These are phyloP conservation scores for Somion occarium DNA, from an alignment of 1,284 basidiomycete genomes.

Conservation along the genomic window DNA sequence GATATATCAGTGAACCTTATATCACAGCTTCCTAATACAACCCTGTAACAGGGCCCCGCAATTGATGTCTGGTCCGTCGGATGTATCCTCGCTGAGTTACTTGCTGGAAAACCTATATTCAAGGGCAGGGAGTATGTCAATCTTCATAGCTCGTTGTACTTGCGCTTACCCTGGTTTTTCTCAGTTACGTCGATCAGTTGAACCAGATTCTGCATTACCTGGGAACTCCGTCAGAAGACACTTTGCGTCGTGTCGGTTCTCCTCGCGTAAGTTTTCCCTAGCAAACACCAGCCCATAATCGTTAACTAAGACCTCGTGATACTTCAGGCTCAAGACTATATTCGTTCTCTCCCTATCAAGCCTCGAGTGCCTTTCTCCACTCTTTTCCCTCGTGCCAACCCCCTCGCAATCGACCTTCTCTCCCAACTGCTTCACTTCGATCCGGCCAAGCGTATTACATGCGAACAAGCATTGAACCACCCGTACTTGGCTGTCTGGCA, in stretches of 20 bases:
- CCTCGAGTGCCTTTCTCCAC: slow-evolving; percentile 88
- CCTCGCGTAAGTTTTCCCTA: slow-evolving; percentile 56
- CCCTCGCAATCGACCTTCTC: slow-evolving; percentile 89
- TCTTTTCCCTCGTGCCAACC: slow-evolving; percentile 92
- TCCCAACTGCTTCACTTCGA: slow-evolving; percentile 94
- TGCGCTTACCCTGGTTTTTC: slow-evolving; percentile 8
- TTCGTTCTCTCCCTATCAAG: slow-evolving; percentile 95
- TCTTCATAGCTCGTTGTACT: neutral
- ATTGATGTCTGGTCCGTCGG: slow-evolving; percentile 99
- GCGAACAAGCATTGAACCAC: slow-evolving; percentile 93
- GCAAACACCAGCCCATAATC: neutral
- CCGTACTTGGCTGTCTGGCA: slow-evolving; percentile 95
- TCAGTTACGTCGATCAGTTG: slow-evolving; percentile 93
- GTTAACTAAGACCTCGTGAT: neutral
- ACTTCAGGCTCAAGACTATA: slow-evolving; percentile 89
- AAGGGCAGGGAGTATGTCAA: slow-evolving; percentile 88
- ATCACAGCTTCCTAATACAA: neutral
- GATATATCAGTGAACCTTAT: slow-evolving; percentile 22
- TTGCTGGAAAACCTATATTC: slow-evolving; percentile 97
- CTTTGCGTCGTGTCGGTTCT: slow-evolving; percentile 90
- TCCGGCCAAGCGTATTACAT: slow-evolving; percentile 92
- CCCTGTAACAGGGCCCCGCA: slow-evolving; percentile 55
- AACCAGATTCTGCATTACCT: slow-evolving; percentile 98
- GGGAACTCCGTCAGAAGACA: slow-evolving; percentile 95
- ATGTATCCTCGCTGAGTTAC: slow-evolving; percentile 94